A percentile compares a stretch with the other conserved stretches of the same genome.
These are phyloP conservation scores for Ilex asprella DNA, from an alignment of 257 asterid genomes.

Conservation along the genomic window DNA sequence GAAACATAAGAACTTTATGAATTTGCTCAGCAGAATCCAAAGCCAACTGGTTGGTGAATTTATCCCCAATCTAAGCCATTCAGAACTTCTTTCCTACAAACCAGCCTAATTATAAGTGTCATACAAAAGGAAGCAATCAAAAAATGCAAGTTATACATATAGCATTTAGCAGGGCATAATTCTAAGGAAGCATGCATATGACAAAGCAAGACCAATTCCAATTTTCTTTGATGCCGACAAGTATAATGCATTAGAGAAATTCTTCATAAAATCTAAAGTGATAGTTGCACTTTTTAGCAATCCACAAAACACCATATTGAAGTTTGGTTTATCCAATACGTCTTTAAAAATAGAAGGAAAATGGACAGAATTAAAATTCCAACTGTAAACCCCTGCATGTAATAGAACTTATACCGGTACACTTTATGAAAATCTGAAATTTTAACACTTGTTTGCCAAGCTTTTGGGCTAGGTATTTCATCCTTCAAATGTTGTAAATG, in stretches of 20 bases:
- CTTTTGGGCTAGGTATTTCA: too few relatives aligned
- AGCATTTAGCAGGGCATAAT: background rate
- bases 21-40: conserved; percentile 57
- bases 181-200: conserved; percentile 1
- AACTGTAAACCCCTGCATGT: too few relatives aligned
- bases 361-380: too few relatives aligned
- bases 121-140: background rate
- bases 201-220: conserved; percentile 82
- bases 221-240: conserved; percentile 65
- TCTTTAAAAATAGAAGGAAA: conserved; percentile 60
- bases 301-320: conserved; percentile 62
- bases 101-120: conserved; percentile 8
- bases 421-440: too few relatives aligned
- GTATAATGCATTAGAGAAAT: conserved; percentile 53
- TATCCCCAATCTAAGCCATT: conserved; percentile 67
- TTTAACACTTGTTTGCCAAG: too few relatives aligned
- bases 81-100: conserved; percentile 84
- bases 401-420: too few relatives aligned
- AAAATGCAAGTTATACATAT: background rate
- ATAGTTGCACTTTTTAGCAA: conserved; percentile 46
- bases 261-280: conserved; percentile 62
- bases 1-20: conserved; percentile 49
- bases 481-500: too few relatives aligned
- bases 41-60: conserved; percentile 44
- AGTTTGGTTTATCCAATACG: conserved; percentile 72